Base-by-base conservation (phyloP, 2,329 filamentous ascomycete genomes). In the Pyrenochaeta sp. region DNA sequence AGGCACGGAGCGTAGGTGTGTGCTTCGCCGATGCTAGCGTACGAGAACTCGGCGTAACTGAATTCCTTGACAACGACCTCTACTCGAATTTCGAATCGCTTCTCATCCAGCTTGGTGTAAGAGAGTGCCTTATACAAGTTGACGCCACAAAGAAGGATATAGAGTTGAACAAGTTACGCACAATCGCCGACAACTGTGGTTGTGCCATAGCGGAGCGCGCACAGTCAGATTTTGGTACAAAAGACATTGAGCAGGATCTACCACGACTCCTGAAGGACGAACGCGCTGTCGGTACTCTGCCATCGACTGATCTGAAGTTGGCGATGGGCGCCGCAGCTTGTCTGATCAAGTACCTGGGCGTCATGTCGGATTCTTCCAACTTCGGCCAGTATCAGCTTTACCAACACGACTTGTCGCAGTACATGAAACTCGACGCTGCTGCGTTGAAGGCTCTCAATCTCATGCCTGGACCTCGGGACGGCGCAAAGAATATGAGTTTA, bases 11-110 rank as follows among this genome's bases (percentile, higher is more conserved):
- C 61, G 90, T 99, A 0, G 95, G 95, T 7, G 94, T 99, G 4
- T 98, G 95, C 77, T 99, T 99, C 72, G 96, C 95, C 7, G 95
- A 99, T 80, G 95, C 96, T 1, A 97, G 92, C 63, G 94, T 98
- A 21, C 85, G 95, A 45, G 95, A 99, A 79, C 84, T 99, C 2
- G 95, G 95, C 7, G 92, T 99, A 48, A 97, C 91, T 81, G 96
- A 99, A 73, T 99, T 99, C 63, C 85, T 97, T n/a, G 95, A 99
- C 81, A 99, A 98, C 71, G 95, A 99, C 72, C 83, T 97, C 9
- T 99, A 96, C 79, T 98, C 94, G 46, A 99, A 99, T 75, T 96
- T 99, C 63, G 95, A 99, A 78, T 92, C 93, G 2, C 83, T 99
- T 15, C 85, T 99, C 46, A 99, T 99, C 63, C 96, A 99, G 73